These are phyloP conservation scores for Coemansia sp. DNA, from an alignment of 192 early-diverging fungal genomes.

Conservation along the genomic window DNA sequence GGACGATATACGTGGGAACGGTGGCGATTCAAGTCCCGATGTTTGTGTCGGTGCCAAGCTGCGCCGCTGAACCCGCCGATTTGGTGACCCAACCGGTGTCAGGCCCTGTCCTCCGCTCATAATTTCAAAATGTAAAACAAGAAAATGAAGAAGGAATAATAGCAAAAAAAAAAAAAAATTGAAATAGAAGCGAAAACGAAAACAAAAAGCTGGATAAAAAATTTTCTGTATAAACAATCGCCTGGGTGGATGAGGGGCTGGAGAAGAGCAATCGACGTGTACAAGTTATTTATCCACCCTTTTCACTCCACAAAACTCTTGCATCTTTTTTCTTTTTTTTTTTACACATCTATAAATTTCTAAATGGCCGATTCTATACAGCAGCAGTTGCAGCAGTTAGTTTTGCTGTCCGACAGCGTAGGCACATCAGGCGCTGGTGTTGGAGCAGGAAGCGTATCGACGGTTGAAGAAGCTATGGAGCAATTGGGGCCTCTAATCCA, in stretches of 20 bases:
- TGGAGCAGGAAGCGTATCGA: slow-evolving; percentile 37
- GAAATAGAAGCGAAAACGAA: slow-evolving; percentile 7
- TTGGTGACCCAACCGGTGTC: slow-evolving; percentile 47
- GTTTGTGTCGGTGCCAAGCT: background rate
- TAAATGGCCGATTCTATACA: slow-evolving; percentile 57
- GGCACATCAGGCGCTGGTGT: slow-evolving; percentile 26
- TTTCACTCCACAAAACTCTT: background rate
- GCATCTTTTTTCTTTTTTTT: slow-evolving; percentile 6
- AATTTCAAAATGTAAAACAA: background rate
- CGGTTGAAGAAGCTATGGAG: slow-evolving; percentile 70
- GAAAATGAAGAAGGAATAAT: background rate
- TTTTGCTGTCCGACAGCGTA: slow-evolving; percentile 51
- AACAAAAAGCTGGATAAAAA: background rate
- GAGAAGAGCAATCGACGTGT: background rate
- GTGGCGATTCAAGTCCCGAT: slow-evolving; percentile 19
- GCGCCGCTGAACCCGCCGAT: slow-evolving; percentile 33
- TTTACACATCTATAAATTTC: slow-evolving; percentile 4
- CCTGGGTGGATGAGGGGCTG: background rate
- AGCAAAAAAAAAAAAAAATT: background rate
- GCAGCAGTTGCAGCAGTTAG: slow-evolving; percentile 56
- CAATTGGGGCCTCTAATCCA: slow-evolving; percentile 87
- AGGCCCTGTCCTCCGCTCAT: slow-evolving; percentile 24
- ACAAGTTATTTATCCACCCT: background rate
- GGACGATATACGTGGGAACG: slow-evolving; percentile 13
- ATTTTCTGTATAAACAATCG: slow-evolving; percentile 1